Evolutionary conservation across 2,329 filamentous ascomycete species (phyloP), one percentile per base, ranked within the genome.

Genomic region (Pseudopyricularia cyperi): DNA sequence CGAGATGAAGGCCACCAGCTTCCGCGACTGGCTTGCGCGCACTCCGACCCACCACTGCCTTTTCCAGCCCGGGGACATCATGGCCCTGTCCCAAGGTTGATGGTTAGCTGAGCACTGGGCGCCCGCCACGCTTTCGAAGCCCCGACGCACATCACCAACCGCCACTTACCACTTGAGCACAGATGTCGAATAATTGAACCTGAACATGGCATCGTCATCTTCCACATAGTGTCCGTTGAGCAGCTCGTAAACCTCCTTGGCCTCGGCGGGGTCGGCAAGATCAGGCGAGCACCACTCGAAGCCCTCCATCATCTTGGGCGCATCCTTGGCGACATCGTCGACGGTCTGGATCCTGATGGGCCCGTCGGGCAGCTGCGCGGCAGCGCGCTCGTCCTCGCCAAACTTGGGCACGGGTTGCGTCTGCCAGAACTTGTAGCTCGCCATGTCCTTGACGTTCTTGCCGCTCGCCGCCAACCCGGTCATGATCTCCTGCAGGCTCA

Each of bases 221-320:
- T 98, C 93, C 54, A 98, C 93, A 59, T 97, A 98, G 70, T 98
- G 93, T 52, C 89, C 86, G 58, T 87, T 88, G 54, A 98, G 75
- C 58, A 98, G 73, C 59, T 95, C 87, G 68, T 90, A 95, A 7
- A 98, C 83, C 71, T 98, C 93, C 61, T 89, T 82, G 56, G 96
- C 76, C 72, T 87, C 85, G 34, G 76, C 77, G 48, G 88, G 82
- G 59, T 89, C 79, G 22, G 79, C 82, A 59, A 98, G 71, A 65
- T 98, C 89, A 68, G 98, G 80, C 14, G 87, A 88, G 47, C 89
- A 85, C 93, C 93, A 98, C 66, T 96, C 89, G 63, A 96, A 98
- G 7, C 88, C 89, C 19, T 84, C 80, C 3, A 93, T 66, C 9
- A 98, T 75, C 48, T 81, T 72, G 53, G 84, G 77, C 15, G 89